Percentiles rank a stretch among this genome's conserved stretches.
phyloP scores from a whole-genome alignment of 257 asterid genomes.

The Capsicum chinense region DNA sequence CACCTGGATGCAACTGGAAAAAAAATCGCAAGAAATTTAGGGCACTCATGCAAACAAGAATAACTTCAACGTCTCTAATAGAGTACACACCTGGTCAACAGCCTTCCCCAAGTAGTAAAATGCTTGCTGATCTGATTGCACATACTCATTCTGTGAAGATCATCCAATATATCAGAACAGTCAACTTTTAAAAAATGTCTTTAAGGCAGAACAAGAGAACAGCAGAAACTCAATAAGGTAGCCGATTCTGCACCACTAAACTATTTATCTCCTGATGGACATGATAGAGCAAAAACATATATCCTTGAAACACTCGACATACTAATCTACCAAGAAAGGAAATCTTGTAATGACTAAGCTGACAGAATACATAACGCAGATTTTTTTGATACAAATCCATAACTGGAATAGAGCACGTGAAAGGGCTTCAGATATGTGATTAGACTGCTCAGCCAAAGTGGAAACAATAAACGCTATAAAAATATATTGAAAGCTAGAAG shows the following conservation, averaged over 20 bases:
- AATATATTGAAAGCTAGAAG: neutral
- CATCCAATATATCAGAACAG: neutral
- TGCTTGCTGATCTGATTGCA: constrained; percentile 88
- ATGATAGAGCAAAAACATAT: neutral
- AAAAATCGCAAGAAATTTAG: constrained; percentile 31
- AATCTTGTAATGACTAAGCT: neutral
- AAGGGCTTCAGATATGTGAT: neutral
- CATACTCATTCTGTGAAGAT: constrained; percentile 69
- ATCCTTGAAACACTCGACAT: neutral
- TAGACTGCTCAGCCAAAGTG: neutral
- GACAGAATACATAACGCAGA: neutral
- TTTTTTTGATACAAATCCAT: neutral
- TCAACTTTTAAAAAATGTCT: neutral
- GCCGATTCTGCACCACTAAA: neutral
- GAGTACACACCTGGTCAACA: constrained; percentile 74
- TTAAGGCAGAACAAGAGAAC: neutral
- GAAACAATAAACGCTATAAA: neutral
- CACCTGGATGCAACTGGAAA: constrained; percentile 85
- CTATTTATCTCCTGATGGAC: neutral
- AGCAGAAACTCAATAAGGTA: constrained; percentile 12
- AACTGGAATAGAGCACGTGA: neutral
- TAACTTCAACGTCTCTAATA: constrained; percentile 19
- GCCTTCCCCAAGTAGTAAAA: constrained; percentile 83
- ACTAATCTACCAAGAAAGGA: neutral
- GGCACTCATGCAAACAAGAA: neutral